These are phyloP conservation scores for Populus hybrid DNA, from an alignment of 441 rosid species.

Conservation along the genomic window DNA sequence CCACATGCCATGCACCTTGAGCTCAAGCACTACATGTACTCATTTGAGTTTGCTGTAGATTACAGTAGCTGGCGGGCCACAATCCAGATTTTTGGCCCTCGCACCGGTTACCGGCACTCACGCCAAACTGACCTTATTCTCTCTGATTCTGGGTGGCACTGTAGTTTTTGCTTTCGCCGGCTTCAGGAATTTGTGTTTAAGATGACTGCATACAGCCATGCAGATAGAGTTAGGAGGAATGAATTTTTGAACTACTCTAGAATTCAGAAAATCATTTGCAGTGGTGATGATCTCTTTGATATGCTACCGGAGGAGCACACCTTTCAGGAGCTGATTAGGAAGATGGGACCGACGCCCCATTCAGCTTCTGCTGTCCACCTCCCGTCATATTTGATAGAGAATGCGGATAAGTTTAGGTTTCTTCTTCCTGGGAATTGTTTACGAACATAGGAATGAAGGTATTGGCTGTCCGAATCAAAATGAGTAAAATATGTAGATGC, in stretches of 20 bases:
- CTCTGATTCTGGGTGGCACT: slow-evolving; percentile 93
- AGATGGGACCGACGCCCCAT: slow-evolving; percentile 63
- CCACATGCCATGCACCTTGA: slow-evolving; percentile 72
- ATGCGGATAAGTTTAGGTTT: slow-evolving; percentile 64
- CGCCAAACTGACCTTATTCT: slow-evolving; percentile 60
- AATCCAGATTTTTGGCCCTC: slow-evolving; percentile 39
- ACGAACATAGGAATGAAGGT: slow-evolving; percentile 32
- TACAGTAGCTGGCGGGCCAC: slow-evolving; percentile 83
- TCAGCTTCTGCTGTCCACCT: slow-evolving; percentile 87
- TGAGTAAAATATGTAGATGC: slow-evolving; percentile 1
- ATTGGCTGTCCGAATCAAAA: neutral
- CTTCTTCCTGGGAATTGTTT: slow-evolving; percentile 85
- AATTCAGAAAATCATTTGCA: slow-evolving; percentile 63
- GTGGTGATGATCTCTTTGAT: slow-evolving; percentile 67
- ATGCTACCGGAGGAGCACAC: slow-evolving; percentile 89
- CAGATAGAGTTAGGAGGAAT: slow-evolving; percentile 57
- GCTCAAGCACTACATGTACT: slow-evolving; percentile 78
- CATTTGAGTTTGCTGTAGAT: slow-evolving; percentile 88
- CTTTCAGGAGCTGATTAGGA: slow-evolving; percentile 67
- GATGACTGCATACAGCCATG: slow-evolving; percentile 91
- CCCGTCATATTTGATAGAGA: slow-evolving; percentile 70
- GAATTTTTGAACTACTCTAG: slow-evolving; percentile 47
- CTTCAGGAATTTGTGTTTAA: slow-evolving; percentile 62
- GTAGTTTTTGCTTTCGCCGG: slow-evolving; percentile 74
- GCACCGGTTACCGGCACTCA: slow-evolving; percentile 65